A percentile compares a stretch with the other conserved stretches of the same genome.
These are phyloP conservation scores for Smallanthus sonchifolius DNA, from an alignment of 129 eudicot genomes.

Conservation along the genomic window DNA sequence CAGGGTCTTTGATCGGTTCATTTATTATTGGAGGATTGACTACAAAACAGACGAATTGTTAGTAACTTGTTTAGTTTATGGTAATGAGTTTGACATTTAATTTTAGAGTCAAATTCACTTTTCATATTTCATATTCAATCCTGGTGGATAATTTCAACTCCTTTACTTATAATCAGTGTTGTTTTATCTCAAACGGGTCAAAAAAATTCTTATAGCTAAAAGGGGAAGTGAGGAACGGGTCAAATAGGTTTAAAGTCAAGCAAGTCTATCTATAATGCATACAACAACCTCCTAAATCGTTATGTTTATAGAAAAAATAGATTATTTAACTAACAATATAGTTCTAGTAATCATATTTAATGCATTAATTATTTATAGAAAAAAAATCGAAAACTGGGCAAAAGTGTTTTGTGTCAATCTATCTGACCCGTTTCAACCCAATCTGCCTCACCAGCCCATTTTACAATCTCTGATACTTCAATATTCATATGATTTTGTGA, in stretches of 20 bases:
- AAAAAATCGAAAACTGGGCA: neutral
- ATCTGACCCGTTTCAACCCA: neutral
- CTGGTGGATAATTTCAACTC: neutral
- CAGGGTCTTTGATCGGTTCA: constrained; percentile 22
- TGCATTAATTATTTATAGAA: neutral
- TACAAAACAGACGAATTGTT: constrained; percentile 15
- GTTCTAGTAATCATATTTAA: neutral
- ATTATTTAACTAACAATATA: neutral
- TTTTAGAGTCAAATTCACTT: neutral
- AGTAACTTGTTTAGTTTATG: neutral
- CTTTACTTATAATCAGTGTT: neutral
- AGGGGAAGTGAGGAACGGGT: neutral
- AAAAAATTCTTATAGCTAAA: neutral
- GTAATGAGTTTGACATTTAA: neutral
- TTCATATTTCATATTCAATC: neutral
- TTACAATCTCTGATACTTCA: too few species aligned
- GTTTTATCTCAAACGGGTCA: neutral
- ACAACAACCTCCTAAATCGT: neutral
- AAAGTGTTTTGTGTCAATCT: neutral
- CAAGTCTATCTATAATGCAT: neutral
- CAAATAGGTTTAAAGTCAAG: neutral
- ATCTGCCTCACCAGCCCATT: neutral
- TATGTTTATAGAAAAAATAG: neutral
- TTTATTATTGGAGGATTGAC: constrained; percentile 22
- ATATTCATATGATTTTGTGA: too few species aligned